Base-by-base conservation (phyloP, 2,329 filamentous ascomycete genomes). In the Cladophialophora immunda region DNA sequence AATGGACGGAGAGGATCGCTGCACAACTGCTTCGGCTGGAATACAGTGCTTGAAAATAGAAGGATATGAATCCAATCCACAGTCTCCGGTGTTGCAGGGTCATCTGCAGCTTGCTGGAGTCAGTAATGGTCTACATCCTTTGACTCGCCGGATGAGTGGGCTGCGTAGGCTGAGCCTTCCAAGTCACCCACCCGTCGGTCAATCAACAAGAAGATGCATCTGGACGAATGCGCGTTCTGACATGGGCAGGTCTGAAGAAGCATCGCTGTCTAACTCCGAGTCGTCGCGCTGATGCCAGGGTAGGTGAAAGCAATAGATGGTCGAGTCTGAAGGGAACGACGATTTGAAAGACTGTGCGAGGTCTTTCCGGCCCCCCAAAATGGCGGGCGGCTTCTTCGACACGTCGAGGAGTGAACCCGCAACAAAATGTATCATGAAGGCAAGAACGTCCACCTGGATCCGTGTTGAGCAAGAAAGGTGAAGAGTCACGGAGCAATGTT, bases 21-120 rank as follows among this genome's bases (percentile, higher is more conserved):
- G 45, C 22, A 50, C 45, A 27, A 13, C 11, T 50, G 19, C 45
- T 11, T 27, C 45, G 45, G 45, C 19, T 27, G 45, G 45, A 25
- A 27, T 9, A 27, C 45, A 15, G 22, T 45, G 45, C 45, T 50
- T 50, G 45, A 25, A 50, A 50, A 50, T 50, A 50, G 45, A 25
- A 50, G 22, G 3, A 13, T 4, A 25, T 4, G 1, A 25, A 11
- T 15, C 22, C 19, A 19, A 25, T 27, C 19, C 41, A 47, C n/a
- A n/a, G 36, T 17, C 15, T 41, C 38, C 38, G 38, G 38, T 41
- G 38, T 41, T 41, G 38, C 38, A 41, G 38, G 38, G 38, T 7
- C 17, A 41, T 41, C 4, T 41, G 38, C 38, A n/a, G 38, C 38
- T 7, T 41, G 38, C 38, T 41, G 15, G 38, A 19, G 38, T n/a